Conservation (phyloP, 257 asterid genomes). For the Anisodus acutangulus region DNA sequence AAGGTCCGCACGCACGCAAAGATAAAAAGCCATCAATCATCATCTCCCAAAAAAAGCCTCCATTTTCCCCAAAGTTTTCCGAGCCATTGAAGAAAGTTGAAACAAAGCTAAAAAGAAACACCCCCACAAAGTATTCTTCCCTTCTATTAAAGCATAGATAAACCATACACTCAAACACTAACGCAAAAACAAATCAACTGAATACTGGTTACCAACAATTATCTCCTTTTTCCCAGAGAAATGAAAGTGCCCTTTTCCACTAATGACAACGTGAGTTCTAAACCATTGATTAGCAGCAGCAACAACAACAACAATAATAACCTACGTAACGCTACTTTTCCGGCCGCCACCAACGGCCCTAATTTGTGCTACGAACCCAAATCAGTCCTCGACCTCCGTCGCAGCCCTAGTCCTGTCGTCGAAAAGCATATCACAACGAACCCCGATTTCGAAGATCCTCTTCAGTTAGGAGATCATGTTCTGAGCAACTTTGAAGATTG, state of each 20-base stretch:
- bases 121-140: neutral
- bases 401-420: slow-evolving; percentile 64
- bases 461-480: slow-evolving; percentile 78
- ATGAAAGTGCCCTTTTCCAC: slow-evolving; percentile 89
- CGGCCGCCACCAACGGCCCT: slow-evolving; percentile 31
- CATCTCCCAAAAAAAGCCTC: slow-evolving; percentile 45
- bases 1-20: slow-evolving; percentile 36
- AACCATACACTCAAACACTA: slow-evolving; percentile 14
- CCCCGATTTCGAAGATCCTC: slow-evolving; percentile 47
- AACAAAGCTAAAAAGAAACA: neutral
- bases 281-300: slow-evolving; percentile 33
- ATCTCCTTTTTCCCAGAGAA: slow-evolving; percentile 43
- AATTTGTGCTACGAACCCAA: slow-evolving; percentile 67
- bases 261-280: slow-evolving; percentile 44
- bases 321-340: slow-evolving; percentile 15
- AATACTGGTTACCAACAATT: slow-evolving; percentile 22
- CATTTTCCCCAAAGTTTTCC: slow-evolving; percentile 27
- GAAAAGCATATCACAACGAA: slow-evolving; percentile 30
- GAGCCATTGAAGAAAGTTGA: slow-evolving; percentile 26
- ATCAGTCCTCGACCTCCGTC: slow-evolving; percentile 78
- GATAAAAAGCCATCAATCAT: slow-evolving; percentile 58
- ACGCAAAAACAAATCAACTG: neutral
- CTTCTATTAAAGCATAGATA: slow-evolving; percentile 22
- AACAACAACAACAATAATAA: slow-evolving; percentile 32
- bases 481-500: slow-evolving; percentile 69